Percentiles rank a stretch among this genome's conserved stretches.
Evolutionary conservation across 768 basidiomycete genomes (phyloP).

Genomic region (Neoboletus brunneissimus): DNA sequence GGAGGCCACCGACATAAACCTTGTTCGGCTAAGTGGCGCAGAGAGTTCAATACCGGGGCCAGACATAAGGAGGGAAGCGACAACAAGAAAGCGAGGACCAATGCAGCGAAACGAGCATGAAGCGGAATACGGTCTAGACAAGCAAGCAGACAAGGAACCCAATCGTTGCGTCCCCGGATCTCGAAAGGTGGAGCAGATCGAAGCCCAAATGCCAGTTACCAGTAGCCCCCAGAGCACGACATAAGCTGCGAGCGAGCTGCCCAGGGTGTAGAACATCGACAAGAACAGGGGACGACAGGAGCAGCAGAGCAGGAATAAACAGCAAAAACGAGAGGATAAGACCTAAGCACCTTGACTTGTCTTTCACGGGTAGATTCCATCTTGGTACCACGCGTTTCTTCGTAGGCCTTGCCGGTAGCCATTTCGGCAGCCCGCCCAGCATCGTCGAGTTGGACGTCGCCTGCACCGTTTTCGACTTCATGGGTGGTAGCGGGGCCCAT

Average conservation of each 20-base stretch:
- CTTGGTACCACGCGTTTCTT: slow-evolving; percentile 46
- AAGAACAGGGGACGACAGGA: slow-evolving; percentile 15
- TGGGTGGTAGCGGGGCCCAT: slow-evolving; percentile 46
- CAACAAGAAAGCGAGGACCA: slow-evolving; percentile 42
- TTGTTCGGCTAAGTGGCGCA: slow-evolving; percentile 85
- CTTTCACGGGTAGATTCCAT: slow-evolving; percentile 60
- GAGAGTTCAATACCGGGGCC: slow-evolving; percentile 62
- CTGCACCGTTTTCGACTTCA: slow-evolving; percentile 45
- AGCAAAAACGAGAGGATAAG: slow-evolving; percentile 42
- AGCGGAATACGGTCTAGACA: slow-evolving; percentile 35
- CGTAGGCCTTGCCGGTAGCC: slow-evolving; percentile 22
- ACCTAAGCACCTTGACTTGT: slow-evolving; percentile 88
- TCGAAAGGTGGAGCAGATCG: slow-evolving; percentile 28
- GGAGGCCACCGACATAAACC: slow-evolving; percentile 88
- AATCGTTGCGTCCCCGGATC: slow-evolving; percentile 25
- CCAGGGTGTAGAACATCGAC: slow-evolving; percentile 19
- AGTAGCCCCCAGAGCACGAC: slow-evolving; percentile 20
- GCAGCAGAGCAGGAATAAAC: slow-evolving; percentile 24
- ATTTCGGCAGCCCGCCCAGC: slow-evolving; percentile 19
- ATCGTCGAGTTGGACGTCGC: slow-evolving; percentile 38
- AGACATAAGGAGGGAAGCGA: slow-evolving; percentile 47
- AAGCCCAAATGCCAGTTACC: slow-evolving; percentile 23
- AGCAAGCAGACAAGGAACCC: slow-evolving; percentile 37
- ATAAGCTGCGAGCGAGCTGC: slow-evolving; percentile 15
- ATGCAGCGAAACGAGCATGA: slow-evolving; percentile 31